These are phyloP conservation scores for Leucoagaricus sp. DNA, from an alignment of 1,284 basidiomycete genomes.

Conservation along the genomic window DNA sequence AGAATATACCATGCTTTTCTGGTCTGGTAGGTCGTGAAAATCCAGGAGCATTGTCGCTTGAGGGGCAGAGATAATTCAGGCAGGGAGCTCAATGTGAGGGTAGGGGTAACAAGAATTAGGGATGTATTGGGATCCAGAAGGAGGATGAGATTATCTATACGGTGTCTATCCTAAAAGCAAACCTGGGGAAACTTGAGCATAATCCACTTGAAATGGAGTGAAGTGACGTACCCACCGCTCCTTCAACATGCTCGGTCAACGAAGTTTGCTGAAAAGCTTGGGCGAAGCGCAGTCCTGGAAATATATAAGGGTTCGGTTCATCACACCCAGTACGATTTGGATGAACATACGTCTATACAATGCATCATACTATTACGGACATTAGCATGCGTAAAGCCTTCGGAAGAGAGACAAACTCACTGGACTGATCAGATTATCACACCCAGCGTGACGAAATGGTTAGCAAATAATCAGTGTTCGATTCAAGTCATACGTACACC, in stretches of 20 bases:
- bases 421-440: constrained; percentile 49
- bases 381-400: constrained; percentile 11
- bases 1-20: too few species aligned
- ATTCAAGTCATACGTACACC: constrained; percentile 46
- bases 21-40: neutral
- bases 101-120: neutral
- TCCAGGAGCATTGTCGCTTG: too few species aligned
- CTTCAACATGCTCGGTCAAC: constrained; percentile 31
- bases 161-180: neutral
- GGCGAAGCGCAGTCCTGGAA: constrained; percentile 60
- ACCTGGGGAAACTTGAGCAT: neutral
- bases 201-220: too few species aligned
- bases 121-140: neutral
- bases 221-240: neutral
- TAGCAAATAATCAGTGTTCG: constrained; percentile 11
- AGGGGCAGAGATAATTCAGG: too few species aligned
- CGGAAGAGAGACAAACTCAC: constrained; percentile 42
- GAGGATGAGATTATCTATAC: neutral
- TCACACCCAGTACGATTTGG: neutral
- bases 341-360: constrained; percentile 73
- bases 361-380: constrained; percentile 77
- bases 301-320: neutral
- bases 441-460: constrained; percentile 9
- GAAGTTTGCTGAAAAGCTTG: constrained; percentile 58
- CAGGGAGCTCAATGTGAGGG: neutral